Evolutionary conservation across 2,329 filamentous ascomycete species (phyloP).

Genomic region (Xylariaceae sp.): DNA sequence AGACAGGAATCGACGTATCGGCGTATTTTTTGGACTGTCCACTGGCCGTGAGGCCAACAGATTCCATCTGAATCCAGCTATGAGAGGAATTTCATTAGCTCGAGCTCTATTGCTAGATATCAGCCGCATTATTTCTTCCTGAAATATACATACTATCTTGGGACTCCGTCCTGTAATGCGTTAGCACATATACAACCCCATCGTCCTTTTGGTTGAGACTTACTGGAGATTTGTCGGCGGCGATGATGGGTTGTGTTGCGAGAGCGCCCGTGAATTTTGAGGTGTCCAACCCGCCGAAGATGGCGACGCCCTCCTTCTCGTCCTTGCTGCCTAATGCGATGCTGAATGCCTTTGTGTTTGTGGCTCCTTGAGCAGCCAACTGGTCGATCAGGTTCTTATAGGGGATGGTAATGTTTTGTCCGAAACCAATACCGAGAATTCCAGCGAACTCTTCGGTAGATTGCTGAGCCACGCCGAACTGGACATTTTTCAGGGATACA

Average conservation of each 20-base stretch:
- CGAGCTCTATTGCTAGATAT: neutral
- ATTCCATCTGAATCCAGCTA: slow-evolving; percentile 46
- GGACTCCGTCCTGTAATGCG: slow-evolving; percentile 50
- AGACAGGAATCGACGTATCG: slow-evolving; percentile 48
- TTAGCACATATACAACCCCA: no score
- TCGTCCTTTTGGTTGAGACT: no score
- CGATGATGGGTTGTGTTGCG: slow-evolving; percentile 57
- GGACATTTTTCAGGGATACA: slow-evolving; percentile 46
- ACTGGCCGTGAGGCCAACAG: slow-evolving; percentile 39
- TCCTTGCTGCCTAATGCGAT: slow-evolving; percentile 61
- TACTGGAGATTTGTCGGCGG: slow-evolving; percentile 49
- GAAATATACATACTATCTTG: slow-evolving; percentile 35
- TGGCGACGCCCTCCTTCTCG: slow-evolving; percentile 57
- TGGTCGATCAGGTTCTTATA: slow-evolving; percentile 53
- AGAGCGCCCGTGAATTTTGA: slow-evolving; percentile 60
- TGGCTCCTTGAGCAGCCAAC: slow-evolving; percentile 48
- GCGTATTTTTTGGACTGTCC: slow-evolving; percentile 33
- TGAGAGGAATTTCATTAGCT: slow-evolving; percentile 2
- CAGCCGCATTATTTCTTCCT: neutral
- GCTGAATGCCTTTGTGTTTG: slow-evolving; percentile 59
- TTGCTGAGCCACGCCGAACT: slow-evolving; percentile 61
- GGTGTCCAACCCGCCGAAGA: slow-evolving; percentile 66
- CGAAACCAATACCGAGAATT: slow-evolving; percentile 74
- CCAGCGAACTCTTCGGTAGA: slow-evolving; percentile 47
- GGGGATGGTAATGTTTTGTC: slow-evolving; percentile 41